Base-by-base conservation (phyloP, 2,329 filamentous ascomycete genomes). In the Daldinia sp. region DNA sequence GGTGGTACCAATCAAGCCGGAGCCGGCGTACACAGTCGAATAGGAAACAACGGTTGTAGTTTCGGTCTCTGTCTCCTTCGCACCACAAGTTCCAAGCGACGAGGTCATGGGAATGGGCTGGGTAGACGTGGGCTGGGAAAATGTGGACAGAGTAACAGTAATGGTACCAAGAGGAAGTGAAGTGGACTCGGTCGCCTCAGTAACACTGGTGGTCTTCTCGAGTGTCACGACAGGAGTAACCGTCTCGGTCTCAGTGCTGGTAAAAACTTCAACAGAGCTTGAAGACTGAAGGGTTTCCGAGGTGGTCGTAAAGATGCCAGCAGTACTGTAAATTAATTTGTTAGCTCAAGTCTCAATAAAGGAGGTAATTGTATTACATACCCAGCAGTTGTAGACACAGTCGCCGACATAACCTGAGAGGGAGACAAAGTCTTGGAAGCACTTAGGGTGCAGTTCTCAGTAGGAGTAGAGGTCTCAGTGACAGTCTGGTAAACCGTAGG, bases 191-290 rank as follows among this genome's bases (percentile, higher is more conserved):
- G n/a, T 19, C 6, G 5, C 25, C 25, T 52, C 32, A 2, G 41
- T 41, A 5, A 66, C 25, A 11, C 35, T 66, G 1, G 61, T 64
- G 4, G 60, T 64, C 15, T 10, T 21, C 4, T 55, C 35, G 3
- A 61, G 23, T 2, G 64, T 67, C n/a, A 53, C 21, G 10, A 43
- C 35, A n/a, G 59, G 59, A 5, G 51, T 54, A 1, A 50, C 19
- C 3, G 64, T 67, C 21, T 53, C 50, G 1, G 61, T 67, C 61
- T 64, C 58, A 3, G 64, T 64, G 17, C 23, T 17, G 7, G 53
- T 64, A 23, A 47, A 63, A 2, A 39, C 25, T 2, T 58, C 35
- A 4, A 43, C 23, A 5, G 48, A 47, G 21, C 19, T 35, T 8
- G 45, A 35, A 9, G 27, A 39, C 23, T 41, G 25, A 13, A 23